Conservation (phyloP, 106 monocot species). For the Dendrobium nobile region DNA sequence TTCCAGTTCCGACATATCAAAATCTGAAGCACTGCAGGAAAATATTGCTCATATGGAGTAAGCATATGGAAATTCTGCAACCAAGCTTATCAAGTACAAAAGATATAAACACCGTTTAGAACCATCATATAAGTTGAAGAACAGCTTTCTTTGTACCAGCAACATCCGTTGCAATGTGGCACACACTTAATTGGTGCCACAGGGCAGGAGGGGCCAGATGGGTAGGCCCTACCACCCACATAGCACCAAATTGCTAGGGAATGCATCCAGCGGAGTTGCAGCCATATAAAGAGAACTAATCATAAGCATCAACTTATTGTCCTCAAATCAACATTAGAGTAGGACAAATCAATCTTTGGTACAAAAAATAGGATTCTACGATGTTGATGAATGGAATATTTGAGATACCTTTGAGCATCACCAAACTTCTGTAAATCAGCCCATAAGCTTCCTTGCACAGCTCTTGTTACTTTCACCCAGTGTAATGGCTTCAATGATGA, state of each 20-base stretch:
- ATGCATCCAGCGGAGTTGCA: neutral
- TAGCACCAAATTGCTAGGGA: neutral
- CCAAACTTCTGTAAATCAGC: slow-evolving; percentile 77
- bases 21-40: slow-evolving; percentile 73
- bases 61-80: neutral
- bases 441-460: slow-evolving; percentile 95
- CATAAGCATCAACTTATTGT: slow-evolving; percentile 2
- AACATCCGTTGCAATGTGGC: neutral
- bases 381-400: neutral
- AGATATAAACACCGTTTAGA: neutral
- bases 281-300: neutral
- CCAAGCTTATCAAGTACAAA: neutral
- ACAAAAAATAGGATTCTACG: neutral
- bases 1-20: slow-evolving; percentile 92
- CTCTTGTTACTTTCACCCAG: slow-evolving; percentile 97
- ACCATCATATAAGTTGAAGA: neutral
- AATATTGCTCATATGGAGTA: neutral
- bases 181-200: neutral
- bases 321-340: neutral
- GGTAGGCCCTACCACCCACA: neutral
- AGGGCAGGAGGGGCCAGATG: neutral
- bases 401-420: slow-evolving; percentile 60
- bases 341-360: neutral
- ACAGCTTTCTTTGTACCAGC: neutral
- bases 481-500: slow-evolving; percentile 83